A percentile compares a stretch with the other conserved stretches of the same genome.
These are phyloP conservation scores for Hymenoscyphus fraxineus DNA, from an alignment of 2,329 filamentous ascomycete species.

Conservation along the genomic window DNA sequence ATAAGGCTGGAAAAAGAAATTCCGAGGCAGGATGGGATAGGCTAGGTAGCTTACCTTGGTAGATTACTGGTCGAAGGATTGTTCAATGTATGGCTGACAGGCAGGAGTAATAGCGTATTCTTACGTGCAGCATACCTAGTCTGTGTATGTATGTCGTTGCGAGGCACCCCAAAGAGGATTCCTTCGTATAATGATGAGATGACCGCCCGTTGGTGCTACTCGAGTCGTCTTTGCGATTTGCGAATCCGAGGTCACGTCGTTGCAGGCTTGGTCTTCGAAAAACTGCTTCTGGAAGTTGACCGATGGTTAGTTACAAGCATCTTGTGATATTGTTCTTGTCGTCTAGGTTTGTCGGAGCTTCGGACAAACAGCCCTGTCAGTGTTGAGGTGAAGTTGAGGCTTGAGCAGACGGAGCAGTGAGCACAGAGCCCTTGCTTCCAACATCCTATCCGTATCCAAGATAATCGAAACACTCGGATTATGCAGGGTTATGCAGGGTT, in stretches of 20 bases:
- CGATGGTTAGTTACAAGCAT: conserved; percentile 12
- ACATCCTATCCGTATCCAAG: neutral
- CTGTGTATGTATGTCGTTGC: neutral
- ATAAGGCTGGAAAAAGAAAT: neutral
- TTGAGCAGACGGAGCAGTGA: neutral
- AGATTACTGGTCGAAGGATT: neutral
- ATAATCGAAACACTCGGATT: neutral
- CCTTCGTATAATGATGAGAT: neutral
- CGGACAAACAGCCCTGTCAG: neutral
- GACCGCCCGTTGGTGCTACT: neutral
- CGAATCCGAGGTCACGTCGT: neutral
- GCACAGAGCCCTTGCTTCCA: too few relatives aligned
- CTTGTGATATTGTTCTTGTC: conserved; percentile 1
- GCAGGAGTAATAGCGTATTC: neutral
- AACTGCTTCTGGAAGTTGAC: conserved; percentile 27
- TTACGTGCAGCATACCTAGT: too few relatives aligned
- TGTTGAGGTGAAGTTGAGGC: too few relatives aligned
- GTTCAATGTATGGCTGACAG: neutral
- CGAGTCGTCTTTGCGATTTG: neutral
- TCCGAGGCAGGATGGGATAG: neutral
- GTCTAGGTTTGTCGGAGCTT: neutral
- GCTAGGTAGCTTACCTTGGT: neutral
- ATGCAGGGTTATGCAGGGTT: neutral
- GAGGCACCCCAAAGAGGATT: neutral
- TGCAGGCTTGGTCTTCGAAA: neutral